These are phyloP conservation scores for Neoascochyta sp. DNA, from an alignment of 2,329 filamentous ascomycete species.

Conservation along the genomic window DNA sequence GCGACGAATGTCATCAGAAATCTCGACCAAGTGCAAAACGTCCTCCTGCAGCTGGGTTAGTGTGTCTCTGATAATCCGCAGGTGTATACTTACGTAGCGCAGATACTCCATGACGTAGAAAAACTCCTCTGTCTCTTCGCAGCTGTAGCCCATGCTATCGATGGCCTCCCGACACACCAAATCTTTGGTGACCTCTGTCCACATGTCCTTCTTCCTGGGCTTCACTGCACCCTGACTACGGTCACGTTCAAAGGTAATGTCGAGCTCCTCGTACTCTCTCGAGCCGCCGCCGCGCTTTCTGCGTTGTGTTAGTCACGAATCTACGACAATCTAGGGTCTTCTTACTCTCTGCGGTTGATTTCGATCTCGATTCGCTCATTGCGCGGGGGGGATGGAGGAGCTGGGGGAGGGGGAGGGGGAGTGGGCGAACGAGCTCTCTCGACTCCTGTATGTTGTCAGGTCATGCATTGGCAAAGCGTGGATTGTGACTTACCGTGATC, in stretches of 20 bases:
- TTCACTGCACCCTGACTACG: constrained; percentile 25
- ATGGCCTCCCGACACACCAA: constrained; percentile 84
- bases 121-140: constrained; percentile 82
- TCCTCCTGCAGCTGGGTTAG: constrained; percentile 62
- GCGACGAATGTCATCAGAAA: constrained; percentile 77
- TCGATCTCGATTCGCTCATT: constrained; percentile 56
- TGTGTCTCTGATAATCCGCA: not conserved
- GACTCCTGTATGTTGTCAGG: constrained; percentile 34
- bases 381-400: constrained; percentile 43
- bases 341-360: constrained; percentile 51
- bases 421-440: constrained; percentile 47
- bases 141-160: constrained; percentile 78
- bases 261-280: constrained; percentile 55
- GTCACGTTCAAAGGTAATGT: constrained; percentile 61
- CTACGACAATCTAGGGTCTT: constrained; percentile 2
- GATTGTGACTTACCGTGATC: constrained; percentile 70
- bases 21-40: constrained; percentile 74
- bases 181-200: constrained; percentile 97
- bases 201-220: constrained; percentile 57
- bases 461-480: too few relatives aligned
- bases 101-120: constrained; percentile 94
- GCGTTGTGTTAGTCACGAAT: too few relatives aligned
- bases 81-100: constrained; percentile 64
- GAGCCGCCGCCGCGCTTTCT: constrained; percentile 47
- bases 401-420: constrained; percentile 49